These are phyloP conservation scores for Pichia sorboxylosa DNA, from an alignment of 1,139 yeast species.

Conservation along the genomic window DNA sequence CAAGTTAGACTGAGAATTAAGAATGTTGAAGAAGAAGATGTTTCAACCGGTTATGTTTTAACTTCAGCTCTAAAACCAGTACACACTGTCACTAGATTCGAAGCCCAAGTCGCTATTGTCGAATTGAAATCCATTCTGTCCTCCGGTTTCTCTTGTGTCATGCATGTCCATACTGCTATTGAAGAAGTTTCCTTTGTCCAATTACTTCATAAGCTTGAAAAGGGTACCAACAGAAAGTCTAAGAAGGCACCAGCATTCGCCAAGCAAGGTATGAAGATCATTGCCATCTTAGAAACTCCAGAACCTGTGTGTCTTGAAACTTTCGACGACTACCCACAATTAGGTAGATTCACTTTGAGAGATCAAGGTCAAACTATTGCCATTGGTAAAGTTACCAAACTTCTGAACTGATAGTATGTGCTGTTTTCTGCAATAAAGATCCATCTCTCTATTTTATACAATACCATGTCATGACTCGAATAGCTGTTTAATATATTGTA, in stretches of 20 bases:
- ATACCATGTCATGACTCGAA: too few species aligned
- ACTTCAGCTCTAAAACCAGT: constrained; percentile 83
- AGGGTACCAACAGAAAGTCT: constrained; percentile 92
- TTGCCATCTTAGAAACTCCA: constrained; percentile 76
- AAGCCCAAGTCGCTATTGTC: constrained; percentile 94
- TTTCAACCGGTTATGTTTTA: constrained; percentile 81
- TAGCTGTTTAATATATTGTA: too few species aligned
- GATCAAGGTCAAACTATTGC: constrained; percentile 98
- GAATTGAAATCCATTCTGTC: constrained; percentile 90
- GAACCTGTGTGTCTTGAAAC: constrained; percentile 92
- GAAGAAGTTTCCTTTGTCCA: constrained; percentile 82
- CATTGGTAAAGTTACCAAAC: constrained; percentile 86
- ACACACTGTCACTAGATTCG: constrained; percentile 79
- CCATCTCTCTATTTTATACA: too few species aligned
- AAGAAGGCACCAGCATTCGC: constrained; percentile 98
- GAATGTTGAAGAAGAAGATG: constrained; percentile 96
- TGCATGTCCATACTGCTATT: constrained; percentile 97
- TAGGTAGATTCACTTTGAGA: constrained; percentile 95
- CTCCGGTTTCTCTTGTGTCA: constrained; percentile 92
- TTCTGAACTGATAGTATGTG: constrained; percentile 29
- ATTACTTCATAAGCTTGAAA: constrained; percentile 85
- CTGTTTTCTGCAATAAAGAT: too few species aligned
- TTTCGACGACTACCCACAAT: constrained; percentile 82
- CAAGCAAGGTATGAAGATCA: constrained; percentile 96
- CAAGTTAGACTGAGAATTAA: constrained; percentile 87